Evolutionary conservation across 1,284 basidiomycete species (phyloP), one percentile per base, ranked within the genome.

Genomic region (Ustilago curta): DNA sequence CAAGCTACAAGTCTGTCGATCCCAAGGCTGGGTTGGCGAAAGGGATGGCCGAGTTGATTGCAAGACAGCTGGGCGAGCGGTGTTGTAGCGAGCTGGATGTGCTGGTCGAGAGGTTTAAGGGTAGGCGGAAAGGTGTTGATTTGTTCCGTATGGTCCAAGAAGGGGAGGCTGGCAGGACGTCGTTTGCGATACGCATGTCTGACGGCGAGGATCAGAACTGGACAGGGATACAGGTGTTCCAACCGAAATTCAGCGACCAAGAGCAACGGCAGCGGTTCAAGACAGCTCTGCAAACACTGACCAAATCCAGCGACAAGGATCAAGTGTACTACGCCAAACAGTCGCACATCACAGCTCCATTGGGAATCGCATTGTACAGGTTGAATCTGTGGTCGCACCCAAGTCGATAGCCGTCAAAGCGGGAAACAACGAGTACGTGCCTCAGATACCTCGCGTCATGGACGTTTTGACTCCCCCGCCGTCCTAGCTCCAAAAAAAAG

Each of bases 331-430:
- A 23, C 6, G 59, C 58, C 8, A 50, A 44, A 43, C 51, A 60
- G 18, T 50, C 49, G 19, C 58, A 47, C 12, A 12, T 60, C 21
- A 69, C 66, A 8, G 45, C 50, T 14, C 57, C 61, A 4, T 39
- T 74, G 3, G 71, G 66, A 0, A 35, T 74, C 18, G 60, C 71
- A 6, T 29, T 74, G 45, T 74, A 74, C 32, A 29, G 71, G 25
- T 43, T 74, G 19, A 54, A 62, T 6, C 35, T 74, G 21, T 74
- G 71, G 71, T 18, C 3, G 31, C 14, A 14, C 11, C 14, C 14
- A 37, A 14, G 14, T 37, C 12, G 31, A 32, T 2, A 37, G 35
- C 9, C 11, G 9, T 2, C 4, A 37, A 37, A 37, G 14, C 11
- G 35, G 35, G 12, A 37, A 12, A 5, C 4, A 37, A 14, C 2